Conservation (phyloP, 2,329 filamentous ascomycete genomes). For the Coleophoma cylindrospora region DNA sequence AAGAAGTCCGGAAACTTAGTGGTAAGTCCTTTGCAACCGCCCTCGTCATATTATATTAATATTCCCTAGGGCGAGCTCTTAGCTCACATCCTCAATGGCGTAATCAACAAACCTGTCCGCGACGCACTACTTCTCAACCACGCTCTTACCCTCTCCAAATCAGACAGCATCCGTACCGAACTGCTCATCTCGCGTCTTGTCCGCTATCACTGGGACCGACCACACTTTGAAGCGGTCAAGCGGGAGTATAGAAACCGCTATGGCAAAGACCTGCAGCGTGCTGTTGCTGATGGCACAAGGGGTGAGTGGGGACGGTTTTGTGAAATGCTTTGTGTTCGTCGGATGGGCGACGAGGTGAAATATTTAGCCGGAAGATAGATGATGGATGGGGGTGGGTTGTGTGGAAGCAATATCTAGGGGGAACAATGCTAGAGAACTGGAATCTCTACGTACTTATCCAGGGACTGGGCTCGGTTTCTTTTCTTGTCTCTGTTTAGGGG, state of each 20-base stretch:
- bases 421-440: too few relatives aligned
- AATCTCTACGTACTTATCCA: too few relatives aligned
- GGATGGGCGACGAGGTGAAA: slow-evolving; percentile 55
- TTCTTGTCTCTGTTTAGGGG: too few relatives aligned
- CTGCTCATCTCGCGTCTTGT: slow-evolving; percentile 84
- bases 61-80: slow-evolving; percentile 76
- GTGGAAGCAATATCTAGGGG: too few relatives aligned
- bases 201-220: slow-evolving; percentile 85
- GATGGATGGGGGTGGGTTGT: too few relatives aligned
- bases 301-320: slow-evolving; percentile 77
- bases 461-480: too few relatives aligned
- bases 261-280: slow-evolving; percentile 66
- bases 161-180: slow-evolving; percentile 70
- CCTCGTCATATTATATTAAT: neutral
- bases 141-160: slow-evolving; percentile 67
- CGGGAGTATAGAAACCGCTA: slow-evolving; percentile 76
- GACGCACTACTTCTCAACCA: slow-evolving; percentile 90
- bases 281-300: slow-evolving; percentile 71
- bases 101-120: slow-evolving; percentile 91
- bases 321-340: slow-evolving; percentile 59
- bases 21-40: slow-evolving; percentile 49
- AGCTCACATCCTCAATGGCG: slow-evolving; percentile 91
- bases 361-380: slow-evolving; percentile 29
- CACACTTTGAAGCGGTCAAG: slow-evolving; percentile 77
- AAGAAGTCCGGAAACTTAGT: slow-evolving; percentile 88